Evolutionary conservation across 768 basidiomycete species (phyloP).

Genomic region (Naganishia onofrii): DNA sequence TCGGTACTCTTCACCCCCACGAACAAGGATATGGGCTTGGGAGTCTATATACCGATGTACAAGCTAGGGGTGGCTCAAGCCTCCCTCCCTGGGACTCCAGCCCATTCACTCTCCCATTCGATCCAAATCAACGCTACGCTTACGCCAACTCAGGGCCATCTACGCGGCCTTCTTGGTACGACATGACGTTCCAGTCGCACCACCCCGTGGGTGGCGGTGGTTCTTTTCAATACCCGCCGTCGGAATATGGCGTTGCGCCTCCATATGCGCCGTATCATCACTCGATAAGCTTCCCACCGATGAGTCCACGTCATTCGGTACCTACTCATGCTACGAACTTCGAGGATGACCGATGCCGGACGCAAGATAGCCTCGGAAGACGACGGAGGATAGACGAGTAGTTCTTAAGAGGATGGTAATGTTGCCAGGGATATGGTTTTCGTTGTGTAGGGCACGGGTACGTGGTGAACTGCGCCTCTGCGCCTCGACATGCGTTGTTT

Average conservation of each 20-base stretch:
- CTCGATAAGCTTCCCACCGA: not conserved
- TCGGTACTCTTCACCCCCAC: not conserved
- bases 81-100: not conserved
- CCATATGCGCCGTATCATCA: conserved; percentile 8
- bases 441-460: not conserved
- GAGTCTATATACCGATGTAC: not conserved
- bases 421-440: not conserved
- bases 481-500: too few species aligned
- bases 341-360: not conserved
- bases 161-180: conserved; percentile 13
- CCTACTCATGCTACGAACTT: not conserved
- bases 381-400: not conserved
- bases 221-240: not conserved
- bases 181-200: not conserved
- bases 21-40: not conserved
- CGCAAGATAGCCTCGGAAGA: not conserved
- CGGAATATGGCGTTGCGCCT: not conserved
- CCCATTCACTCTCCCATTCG: not conserved
- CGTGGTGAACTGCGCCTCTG: too few species aligned
- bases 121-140: not conserved
- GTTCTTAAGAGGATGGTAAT: too few species aligned
- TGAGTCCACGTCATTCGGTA: not conserved
- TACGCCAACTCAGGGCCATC: not conserved
- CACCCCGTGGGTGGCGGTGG: too few species aligned
- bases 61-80: not conserved